These are phyloP conservation scores for Mycena metata DNA, from an alignment of 768 basidiomycete species.

Conservation along the genomic window DNA sequence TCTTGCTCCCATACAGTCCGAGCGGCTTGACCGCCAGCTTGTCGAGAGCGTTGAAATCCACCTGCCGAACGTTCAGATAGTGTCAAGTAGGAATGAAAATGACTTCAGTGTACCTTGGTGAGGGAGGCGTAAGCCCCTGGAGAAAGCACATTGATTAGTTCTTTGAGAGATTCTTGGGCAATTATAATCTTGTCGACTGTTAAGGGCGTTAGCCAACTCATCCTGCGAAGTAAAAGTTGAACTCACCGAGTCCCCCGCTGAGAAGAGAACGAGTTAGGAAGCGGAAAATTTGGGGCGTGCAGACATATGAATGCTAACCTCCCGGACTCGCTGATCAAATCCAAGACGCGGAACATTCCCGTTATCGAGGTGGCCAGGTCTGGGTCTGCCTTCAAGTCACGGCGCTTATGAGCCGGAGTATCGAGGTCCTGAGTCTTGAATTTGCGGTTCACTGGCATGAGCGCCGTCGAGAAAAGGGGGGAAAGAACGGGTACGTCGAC, in stretches of 20 bases:
- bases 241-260: slow-evolving; percentile 64
- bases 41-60: slow-evolving; percentile 70
- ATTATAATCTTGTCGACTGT: slow-evolving; percentile 77
- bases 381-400: background rate
- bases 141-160: slow-evolving; percentile 61
- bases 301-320: slow-evolving; percentile 35
- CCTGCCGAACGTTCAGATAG: slow-evolving; percentile 31
- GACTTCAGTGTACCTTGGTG: slow-evolving; percentile 51
- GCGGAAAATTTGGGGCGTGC: background rate
- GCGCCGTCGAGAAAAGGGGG: background rate
- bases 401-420: background rate
- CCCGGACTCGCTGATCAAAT: slow-evolving; percentile 65
- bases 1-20: slow-evolving; percentile 70
- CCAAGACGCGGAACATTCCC: slow-evolving; percentile 67
- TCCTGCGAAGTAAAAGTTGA: too few relatives aligned
- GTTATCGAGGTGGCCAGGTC: slow-evolving; percentile 49
- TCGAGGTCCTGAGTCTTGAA: background rate
- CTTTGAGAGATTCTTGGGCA: slow-evolving; percentile 60
- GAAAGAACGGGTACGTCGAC: slow-evolving; percentile 13
- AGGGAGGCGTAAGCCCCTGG: slow-evolving; percentile 68
- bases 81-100: background rate
- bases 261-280: background rate
- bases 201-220: background rate
- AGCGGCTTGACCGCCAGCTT: slow-evolving; percentile 59
- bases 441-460: too few relatives aligned